A percentile compares a stretch with the other conserved stretches of the same genome.
Evolutionary conservation across 2,329 filamentous ascomycete species (phyloP).

Genomic region (Fusarium sororula): DNA sequence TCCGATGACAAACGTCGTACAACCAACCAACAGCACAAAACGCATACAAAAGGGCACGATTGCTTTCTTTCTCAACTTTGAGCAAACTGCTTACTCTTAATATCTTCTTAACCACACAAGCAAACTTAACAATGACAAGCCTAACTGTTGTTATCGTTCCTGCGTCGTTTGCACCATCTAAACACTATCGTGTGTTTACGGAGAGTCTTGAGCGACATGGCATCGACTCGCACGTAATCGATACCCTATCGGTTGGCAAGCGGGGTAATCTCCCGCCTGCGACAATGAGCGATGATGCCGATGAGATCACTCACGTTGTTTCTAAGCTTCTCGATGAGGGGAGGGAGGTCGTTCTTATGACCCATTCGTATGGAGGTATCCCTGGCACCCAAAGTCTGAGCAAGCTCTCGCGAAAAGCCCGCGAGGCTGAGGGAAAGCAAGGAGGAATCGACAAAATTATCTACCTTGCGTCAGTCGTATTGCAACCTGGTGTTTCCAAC

Average conservation of each 20-base stretch:
- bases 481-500: conserved; percentile 1
- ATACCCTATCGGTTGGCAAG: conserved; percentile 14
- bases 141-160: conserved; percentile 7
- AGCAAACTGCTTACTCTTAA: no score
- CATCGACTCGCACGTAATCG: not conserved
- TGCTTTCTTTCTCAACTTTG: fast-evolving
- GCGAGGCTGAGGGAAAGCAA: not conserved
- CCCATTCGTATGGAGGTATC: conserved; percentile 27
- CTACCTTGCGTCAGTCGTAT: conserved; percentile 8
- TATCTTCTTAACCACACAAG: fast-evolving
- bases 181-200: conserved; percentile 7
- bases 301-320: conserved; percentile 1
- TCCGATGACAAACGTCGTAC: not conserved
- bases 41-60: not conserved
- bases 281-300: conserved; percentile 20
- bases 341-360: conserved; percentile 2
- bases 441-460: conserved; percentile 15
- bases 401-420: conserved; percentile 3
- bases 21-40: not conserved
- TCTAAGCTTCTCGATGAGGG: not conserved
- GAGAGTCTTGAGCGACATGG: not conserved
- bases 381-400: conserved; percentile 9
- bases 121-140: not conserved
- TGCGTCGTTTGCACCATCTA: conserved; percentile 8
- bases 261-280: not conserved